These are phyloP conservation scores for Oemleria cerasiformis DNA, from an alignment of 306 rosid species.

Conservation along the genomic window DNA sequence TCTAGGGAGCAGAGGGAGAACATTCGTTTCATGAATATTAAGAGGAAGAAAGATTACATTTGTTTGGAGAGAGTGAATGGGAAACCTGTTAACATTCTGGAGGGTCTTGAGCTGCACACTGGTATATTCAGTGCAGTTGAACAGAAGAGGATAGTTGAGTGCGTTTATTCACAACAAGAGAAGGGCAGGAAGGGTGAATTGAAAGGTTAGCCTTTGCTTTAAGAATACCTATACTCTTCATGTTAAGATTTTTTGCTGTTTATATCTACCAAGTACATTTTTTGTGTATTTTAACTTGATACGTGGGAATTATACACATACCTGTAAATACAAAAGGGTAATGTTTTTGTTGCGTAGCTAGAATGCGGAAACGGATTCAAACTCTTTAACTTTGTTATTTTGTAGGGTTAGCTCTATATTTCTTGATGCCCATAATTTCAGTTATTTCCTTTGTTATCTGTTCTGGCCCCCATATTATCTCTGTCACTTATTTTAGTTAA, in stretches of 20 bases:
- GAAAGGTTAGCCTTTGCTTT: slow-evolving; percentile 55
- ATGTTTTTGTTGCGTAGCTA: background rate
- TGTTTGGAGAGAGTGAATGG: slow-evolving; percentile 76
- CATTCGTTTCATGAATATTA: slow-evolving; percentile 62
- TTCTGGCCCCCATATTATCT: background rate
- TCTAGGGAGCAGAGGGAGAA: slow-evolving; percentile 76
- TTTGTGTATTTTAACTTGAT: background rate
- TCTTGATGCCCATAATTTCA: background rate
- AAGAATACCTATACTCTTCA: background rate
- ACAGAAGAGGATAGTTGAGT: slow-evolving; percentile 71
- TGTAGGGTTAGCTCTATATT: background rate
- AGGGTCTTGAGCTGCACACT: slow-evolving; percentile 86
- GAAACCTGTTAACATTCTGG: slow-evolving; percentile 62
- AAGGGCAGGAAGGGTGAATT: slow-evolving; percentile 71
- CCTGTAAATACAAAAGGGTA: background rate
- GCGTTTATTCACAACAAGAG: slow-evolving; percentile 56
- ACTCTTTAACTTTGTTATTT: background rate
- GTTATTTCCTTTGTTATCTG: background rate
- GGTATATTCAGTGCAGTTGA: slow-evolving; percentile 88
- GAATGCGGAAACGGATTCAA: background rate
- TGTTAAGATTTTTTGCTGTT: background rate
- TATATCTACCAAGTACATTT: background rate
- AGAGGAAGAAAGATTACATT: slow-evolving; percentile 55
- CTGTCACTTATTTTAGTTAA: background rate
- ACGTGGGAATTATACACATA: background rate